A percentile compares a stretch with the other conserved stretches of the same genome.
Evolutionary conservation across 441 rosid species (phyloP).

Genomic region (Bocquillonia castaneifolia): DNA sequence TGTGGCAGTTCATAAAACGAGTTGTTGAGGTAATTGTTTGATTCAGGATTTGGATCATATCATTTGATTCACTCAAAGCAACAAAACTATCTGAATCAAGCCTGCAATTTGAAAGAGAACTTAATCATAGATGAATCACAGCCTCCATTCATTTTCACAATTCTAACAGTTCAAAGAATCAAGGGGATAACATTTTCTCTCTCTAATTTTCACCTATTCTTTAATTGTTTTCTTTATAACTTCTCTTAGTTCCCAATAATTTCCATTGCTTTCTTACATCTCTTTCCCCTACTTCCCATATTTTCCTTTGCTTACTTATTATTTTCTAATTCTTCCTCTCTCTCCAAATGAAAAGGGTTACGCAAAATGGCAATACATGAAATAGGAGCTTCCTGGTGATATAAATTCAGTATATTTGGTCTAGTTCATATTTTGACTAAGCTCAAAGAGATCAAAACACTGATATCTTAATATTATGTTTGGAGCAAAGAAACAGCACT

Average conservation of each 20-base stretch:
- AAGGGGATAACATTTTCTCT: neutral
- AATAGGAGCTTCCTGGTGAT: neutral
- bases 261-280: too few species aligned
- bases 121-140: neutral
- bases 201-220: neutral
- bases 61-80: neutral
- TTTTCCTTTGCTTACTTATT: neutral
- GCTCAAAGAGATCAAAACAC: neutral
- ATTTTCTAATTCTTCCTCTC: neutral
- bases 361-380: neutral
- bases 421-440: neutral
- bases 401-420: neutral
- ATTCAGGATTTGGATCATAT: neutral
- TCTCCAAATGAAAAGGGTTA: neutral
- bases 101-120: neutral
- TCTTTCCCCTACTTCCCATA: neutral
- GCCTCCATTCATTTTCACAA: neutral
- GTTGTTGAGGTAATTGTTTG: neutral
- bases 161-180: neutral
- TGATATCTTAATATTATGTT: neutral
- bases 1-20: neutral
- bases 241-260: neutral
- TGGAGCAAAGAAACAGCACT: neutral
- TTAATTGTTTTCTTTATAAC: neutral
- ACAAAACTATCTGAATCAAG: neutral